Conservation (phyloP, 192 early-diverging fungal genomes). For the Fimicolochytrium jonesii region DNA sequence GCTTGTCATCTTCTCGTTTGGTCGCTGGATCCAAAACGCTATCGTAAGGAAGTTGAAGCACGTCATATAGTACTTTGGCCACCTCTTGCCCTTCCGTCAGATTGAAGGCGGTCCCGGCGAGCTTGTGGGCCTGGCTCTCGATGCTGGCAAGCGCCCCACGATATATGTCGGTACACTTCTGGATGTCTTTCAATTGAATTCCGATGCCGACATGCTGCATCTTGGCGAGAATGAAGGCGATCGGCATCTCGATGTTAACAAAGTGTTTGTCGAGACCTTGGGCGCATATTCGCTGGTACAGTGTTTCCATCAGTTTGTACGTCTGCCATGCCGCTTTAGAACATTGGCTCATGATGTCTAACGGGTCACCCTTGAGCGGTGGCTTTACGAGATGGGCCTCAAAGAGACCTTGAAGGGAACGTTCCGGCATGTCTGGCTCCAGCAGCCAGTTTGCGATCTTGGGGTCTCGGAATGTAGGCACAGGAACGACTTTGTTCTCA, state of each 20-base stretch:
- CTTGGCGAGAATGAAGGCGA: slow-evolving; percentile 10
- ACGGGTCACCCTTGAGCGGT: background rate
- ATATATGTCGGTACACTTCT: background rate
- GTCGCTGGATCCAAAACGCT: background rate
- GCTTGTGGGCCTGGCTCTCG: background rate
- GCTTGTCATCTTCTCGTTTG: background rate
- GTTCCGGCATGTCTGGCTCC: slow-evolving; percentile 5
- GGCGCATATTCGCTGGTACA: background rate
- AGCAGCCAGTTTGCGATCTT: slow-evolving; percentile 24
- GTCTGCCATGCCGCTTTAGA: slow-evolving; percentile 2
- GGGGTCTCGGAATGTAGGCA: slow-evolving; percentile 1
- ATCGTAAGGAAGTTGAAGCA: slow-evolving; percentile 3
- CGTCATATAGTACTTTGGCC: slow-evolving; percentile 9
- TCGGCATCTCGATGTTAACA: slow-evolving; percentile 20
- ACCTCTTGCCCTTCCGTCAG: background rate
- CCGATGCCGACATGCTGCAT: slow-evolving; percentile 26
- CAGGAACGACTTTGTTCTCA: background rate
- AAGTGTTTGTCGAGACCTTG: slow-evolving; percentile 17
- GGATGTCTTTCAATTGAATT: slow-evolving; percentile 7
- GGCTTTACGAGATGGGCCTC: background rate
- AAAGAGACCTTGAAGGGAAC: background rate
- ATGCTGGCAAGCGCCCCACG: background rate
- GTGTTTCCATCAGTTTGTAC: background rate
- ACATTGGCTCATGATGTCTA: background rate
- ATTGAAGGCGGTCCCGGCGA: background rate